Evolutionary conservation across 805 yeast genomes (phyloP).

Genomic region (Isabelozyma rhagii): DNA sequence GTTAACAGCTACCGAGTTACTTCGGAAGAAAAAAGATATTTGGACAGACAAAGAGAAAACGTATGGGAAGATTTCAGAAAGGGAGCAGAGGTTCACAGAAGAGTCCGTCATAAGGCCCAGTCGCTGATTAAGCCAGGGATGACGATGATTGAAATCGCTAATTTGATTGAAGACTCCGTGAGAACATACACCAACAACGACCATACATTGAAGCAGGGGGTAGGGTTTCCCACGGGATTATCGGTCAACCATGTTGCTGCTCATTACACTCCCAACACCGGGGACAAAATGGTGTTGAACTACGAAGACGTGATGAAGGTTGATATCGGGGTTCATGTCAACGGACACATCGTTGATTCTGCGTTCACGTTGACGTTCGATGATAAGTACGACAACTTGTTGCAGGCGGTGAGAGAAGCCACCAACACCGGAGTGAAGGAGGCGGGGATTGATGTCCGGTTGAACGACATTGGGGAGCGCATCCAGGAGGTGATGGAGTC

Average conservation of each 20-base stretch:
- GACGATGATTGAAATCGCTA: conserved; percentile 87
- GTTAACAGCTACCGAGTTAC: conserved; percentile 69
- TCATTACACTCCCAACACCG: conserved; percentile 92
- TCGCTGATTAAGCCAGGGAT: conserved; percentile 82
- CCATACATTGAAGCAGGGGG: conserved; percentile 67
- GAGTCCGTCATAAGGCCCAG: conserved; percentile 80
- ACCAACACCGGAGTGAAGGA: conserved; percentile 90
- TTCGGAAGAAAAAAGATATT: conserved; percentile 78
- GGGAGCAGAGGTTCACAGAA: conserved; percentile 93
- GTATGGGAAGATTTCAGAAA: conserved; percentile 88
- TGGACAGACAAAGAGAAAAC: conserved; percentile 59
- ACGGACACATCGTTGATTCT: conserved; percentile 90
- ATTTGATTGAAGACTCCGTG: conserved; percentile 80
- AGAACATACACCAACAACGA: conserved; percentile 71
- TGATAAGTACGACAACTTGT: conserved; percentile 72
- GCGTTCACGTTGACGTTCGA: conserved; percentile 92
- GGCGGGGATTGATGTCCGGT: conserved; percentile 93
- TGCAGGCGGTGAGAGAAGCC: conserved; percentile 87
- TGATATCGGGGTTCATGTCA: conserved; percentile 94
- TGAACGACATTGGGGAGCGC: conserved; percentile 93
- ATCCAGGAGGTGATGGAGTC: conserved; percentile 97
- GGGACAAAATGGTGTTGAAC: conserved; percentile 76
- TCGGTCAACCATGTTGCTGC: conserved; percentile 94
- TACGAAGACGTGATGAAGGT: conserved; percentile 95
- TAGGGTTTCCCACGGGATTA: conserved; percentile 98